Conservation (phyloP, 768 basidiomycete species). For the Hericium alpestre region DNA sequence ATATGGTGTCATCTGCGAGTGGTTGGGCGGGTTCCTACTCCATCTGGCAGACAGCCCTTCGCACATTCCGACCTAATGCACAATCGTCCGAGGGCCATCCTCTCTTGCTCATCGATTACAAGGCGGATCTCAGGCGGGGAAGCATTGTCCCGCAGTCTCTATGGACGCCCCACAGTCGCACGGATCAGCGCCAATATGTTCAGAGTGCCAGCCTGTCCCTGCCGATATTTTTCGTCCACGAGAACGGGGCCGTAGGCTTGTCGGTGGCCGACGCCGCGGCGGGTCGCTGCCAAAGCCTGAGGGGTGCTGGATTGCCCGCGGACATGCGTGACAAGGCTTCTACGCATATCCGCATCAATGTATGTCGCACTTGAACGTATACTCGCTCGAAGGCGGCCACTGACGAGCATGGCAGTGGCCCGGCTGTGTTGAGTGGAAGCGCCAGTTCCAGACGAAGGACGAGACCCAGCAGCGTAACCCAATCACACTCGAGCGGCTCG, state of each 20-base stretch:
- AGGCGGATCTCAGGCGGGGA: conserved; percentile 2
- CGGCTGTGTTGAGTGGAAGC: conserved; percentile 11
- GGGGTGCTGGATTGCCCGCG: conserved; percentile 5
- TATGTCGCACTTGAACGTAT: not conserved
- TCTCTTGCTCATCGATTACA: conserved; percentile 10
- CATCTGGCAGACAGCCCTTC: too few relatives aligned
- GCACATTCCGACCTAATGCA: not conserved
- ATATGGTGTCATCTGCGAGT: too few relatives aligned
- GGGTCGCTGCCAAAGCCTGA: conserved; percentile 9
- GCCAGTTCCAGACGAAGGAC: conserved; percentile 14
- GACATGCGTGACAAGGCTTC: conserved; percentile 11
- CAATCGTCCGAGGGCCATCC: not conserved
- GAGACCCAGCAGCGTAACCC: conserved; percentile 10
- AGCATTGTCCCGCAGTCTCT: conserved; percentile 9
- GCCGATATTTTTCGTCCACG: conserved; percentile 12
- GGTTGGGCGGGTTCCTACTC: too few relatives aligned
- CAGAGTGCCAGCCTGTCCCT: conserved; percentile 9
- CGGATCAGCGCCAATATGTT: conserved; percentile 11
- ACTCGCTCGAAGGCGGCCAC: not conserved
- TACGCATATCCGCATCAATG: conserved; percentile 11
- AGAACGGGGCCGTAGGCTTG: conserved; percentile 10
- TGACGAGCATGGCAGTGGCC: conserved; percentile 8
- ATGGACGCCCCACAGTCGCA: conserved; percentile 9
- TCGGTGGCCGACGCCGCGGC: conserved; percentile 7
- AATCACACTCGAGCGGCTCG: conserved; percentile 10